These are phyloP conservation scores for Talaromyces atroroseus DNA, from an alignment of 2,329 filamentous ascomycete genomes.

Conservation along the genomic window DNA sequence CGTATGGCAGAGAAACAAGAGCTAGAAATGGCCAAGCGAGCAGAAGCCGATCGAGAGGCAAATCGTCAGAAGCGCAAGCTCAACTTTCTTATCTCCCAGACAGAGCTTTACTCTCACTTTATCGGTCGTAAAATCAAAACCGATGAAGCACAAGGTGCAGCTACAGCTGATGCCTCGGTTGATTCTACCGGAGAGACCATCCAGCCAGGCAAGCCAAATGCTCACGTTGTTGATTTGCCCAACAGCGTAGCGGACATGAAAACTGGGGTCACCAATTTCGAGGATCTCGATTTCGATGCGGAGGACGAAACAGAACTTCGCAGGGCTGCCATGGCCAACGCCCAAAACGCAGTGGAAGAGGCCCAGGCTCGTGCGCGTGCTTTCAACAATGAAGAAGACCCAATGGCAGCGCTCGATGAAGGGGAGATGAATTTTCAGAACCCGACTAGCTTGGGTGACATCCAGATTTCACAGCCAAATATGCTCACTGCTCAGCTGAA, in stretches of 20 bases:
- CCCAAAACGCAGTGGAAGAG: constrained; percentile 90
- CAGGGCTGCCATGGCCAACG: constrained; percentile 86
- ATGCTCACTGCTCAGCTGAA: constrained; percentile 91
- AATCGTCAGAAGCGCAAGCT: constrained; percentile 97
- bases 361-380: constrained; percentile 87
- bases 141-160: constrained; percentile 87
- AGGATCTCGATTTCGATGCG: constrained; percentile 91
- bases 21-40: constrained; percentile 91
- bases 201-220: constrained; percentile 27
- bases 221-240: constrained; percentile 44
- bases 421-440: constrained; percentile 99
- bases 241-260: constrained; percentile 47
- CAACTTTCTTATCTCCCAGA: constrained; percentile 98
- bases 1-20: constrained; percentile 94
- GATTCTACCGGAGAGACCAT: constrained; percentile 47
- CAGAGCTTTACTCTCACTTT: constrained; percentile 97
- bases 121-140: constrained; percentile 99
- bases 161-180: constrained; percentile 75
- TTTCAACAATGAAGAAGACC: constrained; percentile 71
- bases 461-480: constrained; percentile 90
- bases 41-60: constrained; percentile 94
- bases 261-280: constrained; percentile 82
- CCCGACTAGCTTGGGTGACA: constrained; percentile 86
- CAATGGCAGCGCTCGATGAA: constrained; percentile 74
- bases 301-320: constrained; percentile 80